phyloP scores from a whole-genome alignment of 805 yeast species.

The Candida insectalens region DNA sequence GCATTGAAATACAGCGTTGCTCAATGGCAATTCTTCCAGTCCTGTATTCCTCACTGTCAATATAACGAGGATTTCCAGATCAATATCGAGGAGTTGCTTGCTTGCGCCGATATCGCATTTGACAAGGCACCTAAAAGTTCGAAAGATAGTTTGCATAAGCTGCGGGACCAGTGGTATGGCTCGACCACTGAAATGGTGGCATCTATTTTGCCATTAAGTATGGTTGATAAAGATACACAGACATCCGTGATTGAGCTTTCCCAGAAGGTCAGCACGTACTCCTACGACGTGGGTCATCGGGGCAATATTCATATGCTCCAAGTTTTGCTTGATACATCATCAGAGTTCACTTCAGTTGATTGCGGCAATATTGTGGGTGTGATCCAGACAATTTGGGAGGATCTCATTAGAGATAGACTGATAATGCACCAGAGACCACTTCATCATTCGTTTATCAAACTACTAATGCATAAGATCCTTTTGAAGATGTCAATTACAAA shows the following conservation, averaged over 20 bases:
- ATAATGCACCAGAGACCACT: slow-evolving; percentile 55
- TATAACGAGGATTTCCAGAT: slow-evolving; percentile 16
- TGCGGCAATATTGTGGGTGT: slow-evolving; percentile 21
- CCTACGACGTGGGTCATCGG: slow-evolving; percentile 3
- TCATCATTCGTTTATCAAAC: slow-evolving; percentile 47
- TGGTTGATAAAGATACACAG: slow-evolving; percentile 3
- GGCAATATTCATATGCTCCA: slow-evolving; percentile 9
- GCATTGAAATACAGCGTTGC: slow-evolving; percentile 14
- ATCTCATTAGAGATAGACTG: slow-evolving; percentile 47
- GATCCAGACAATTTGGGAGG: slow-evolving; percentile 44
- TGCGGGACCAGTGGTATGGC: slow-evolving; percentile 30
- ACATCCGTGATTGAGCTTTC: slow-evolving; percentile 6
- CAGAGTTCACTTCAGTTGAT: slow-evolving; percentile 8
- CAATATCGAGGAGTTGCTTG: slow-evolving; percentile 6
- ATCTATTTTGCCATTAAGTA: slow-evolving; percentile 9
- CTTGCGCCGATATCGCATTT: slow-evolving; percentile 10
- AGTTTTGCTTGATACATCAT: slow-evolving; percentile 7
- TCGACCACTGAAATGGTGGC: slow-evolving; percentile 11
- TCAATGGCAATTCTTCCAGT: slow-evolving; percentile 16
- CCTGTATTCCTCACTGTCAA: slow-evolving; percentile 14
- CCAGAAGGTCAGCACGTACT: slow-evolving; percentile 6
- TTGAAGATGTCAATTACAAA: slow-evolving; percentile 27
- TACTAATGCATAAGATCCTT: slow-evolving; percentile 33
- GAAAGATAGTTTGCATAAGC: slow-evolving; percentile 30
- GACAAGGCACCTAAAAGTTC: slow-evolving; percentile 8